These are phyloP conservation scores for Fusarium gaditjirri DNA, from an alignment of 2,329 filamentous ascomycete genomes.

Conservation along the genomic window DNA sequence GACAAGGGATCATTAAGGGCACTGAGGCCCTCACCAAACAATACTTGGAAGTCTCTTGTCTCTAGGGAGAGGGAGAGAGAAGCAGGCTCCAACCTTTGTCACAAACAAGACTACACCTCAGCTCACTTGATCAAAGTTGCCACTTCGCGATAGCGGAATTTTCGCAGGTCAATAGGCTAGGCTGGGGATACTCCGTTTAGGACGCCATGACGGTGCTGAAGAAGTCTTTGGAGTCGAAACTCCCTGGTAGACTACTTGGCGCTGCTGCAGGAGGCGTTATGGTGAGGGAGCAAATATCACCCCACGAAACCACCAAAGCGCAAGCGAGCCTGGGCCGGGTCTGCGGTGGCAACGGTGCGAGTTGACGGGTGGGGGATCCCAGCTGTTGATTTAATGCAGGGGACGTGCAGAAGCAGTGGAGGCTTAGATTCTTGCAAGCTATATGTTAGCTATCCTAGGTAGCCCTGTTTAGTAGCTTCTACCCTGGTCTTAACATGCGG, in stretches of 20 bases:
- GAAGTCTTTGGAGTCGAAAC: constrained; percentile 1
- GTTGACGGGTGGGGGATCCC: constrained; percentile 34
- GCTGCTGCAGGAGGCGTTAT: constrained; percentile 32
- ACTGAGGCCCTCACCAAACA: not conserved
- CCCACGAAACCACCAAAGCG: constrained; percentile 40
- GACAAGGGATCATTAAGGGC: not conserved
- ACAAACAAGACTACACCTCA: constrained; percentile 32
- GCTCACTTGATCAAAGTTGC: constrained; percentile 11
- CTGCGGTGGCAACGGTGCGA: constrained; percentile 43
- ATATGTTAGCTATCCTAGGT: not conserved
- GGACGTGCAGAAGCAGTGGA: constrained; percentile 26
- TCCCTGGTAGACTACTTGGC: constrained; percentile 19
- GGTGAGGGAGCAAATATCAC: constrained; percentile 42
- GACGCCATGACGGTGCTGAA: constrained; percentile 13
- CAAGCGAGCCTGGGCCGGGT: constrained; percentile 41
- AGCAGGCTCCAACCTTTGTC: not conserved
- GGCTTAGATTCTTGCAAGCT: constrained; percentile 26
- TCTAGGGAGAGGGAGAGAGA: not conserved
- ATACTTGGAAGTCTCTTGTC: not conserved
- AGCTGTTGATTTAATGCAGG: constrained; percentile 42
- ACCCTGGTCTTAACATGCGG: constrained; percentile 35
- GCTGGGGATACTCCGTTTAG: constrained; percentile 17
- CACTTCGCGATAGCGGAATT: constrained; percentile 6
- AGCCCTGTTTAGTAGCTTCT: not conserved
- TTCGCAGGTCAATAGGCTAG: constrained; percentile 19